phyloP scores from a whole-genome alignment of 2,329 filamentous ascomycete genomes.

The Fusarium brevicatenulatum region DNA sequence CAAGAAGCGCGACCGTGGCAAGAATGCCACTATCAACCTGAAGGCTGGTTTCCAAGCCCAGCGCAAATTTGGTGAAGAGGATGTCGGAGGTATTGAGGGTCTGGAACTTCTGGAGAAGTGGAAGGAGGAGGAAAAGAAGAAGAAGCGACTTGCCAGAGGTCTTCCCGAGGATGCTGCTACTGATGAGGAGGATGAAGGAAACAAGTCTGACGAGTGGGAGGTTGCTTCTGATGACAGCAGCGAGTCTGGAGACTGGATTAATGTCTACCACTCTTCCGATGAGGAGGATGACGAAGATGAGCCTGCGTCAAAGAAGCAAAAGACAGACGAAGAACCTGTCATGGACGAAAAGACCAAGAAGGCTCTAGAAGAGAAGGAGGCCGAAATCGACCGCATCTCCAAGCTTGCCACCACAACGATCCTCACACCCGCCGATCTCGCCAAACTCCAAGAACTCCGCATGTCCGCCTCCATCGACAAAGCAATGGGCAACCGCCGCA shows the following conservation, averaged over 20 bases:
- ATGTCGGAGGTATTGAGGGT: conserved; percentile 85
- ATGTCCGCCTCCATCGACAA: conserved; percentile 77
- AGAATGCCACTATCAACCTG: conserved; percentile 86
- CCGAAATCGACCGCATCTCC: conserved; percentile 63
- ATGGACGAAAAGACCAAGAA: conserved; percentile 56
- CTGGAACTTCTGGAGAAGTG: conserved; percentile 90
- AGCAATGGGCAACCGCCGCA: conserved; percentile 59
- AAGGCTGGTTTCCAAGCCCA: conserved; percentile 79
- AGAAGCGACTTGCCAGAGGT: conserved; percentile 75
- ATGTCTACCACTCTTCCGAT: conserved; percentile 86
- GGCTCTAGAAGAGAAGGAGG: conserved; percentile 50
- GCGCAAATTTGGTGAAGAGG: conserved; percentile 84
- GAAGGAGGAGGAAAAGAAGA: conserved; percentile 88
- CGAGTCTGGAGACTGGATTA: conserved; percentile 91
- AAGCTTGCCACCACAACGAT: conserved; percentile 93
- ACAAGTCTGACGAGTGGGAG: conserved; percentile 69
- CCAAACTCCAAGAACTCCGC: conserved; percentile 90
- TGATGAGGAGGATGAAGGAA: conserved; percentile 68
- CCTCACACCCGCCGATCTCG: conserved; percentile 94
- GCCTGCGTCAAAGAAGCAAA: conserved; percentile 63
- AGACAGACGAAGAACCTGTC: conserved; percentile 47
- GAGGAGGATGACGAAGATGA: conserved; percentile 74
- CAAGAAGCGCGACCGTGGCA: conserved; percentile 89
- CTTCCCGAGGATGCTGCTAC: conserved; percentile 70
- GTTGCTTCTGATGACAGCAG: conserved; percentile 68